Conservation (phyloP, 2,329 filamentous ascomycete genomes). For the Hypomyces rosellus region DNA sequence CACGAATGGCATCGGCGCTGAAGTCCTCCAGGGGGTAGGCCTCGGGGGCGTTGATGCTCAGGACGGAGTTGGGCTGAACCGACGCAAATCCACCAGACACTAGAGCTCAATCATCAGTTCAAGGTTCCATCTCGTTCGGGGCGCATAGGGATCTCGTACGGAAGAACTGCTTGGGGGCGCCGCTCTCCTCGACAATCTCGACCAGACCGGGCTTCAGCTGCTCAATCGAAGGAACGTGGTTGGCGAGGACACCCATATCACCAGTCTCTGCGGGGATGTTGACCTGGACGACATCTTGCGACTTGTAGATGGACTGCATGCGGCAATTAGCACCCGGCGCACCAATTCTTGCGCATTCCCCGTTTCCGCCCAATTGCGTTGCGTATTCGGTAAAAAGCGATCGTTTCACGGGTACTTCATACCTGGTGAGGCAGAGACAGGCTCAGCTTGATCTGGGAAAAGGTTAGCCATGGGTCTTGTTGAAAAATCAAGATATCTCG, state of each 20-base stretch:
- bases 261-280: constrained; percentile 97
- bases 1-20: constrained; percentile 80
- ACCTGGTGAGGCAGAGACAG: constrained; percentile 97
- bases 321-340: constrained; percentile 42
- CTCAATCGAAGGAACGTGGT: constrained; percentile 98
- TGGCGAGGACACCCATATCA: constrained; percentile 98
- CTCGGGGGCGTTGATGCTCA: constrained; percentile 99
- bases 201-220: constrained; percentile 95
- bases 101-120: constrained; percentile 30
- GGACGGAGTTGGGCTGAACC: constrained; percentile 86
- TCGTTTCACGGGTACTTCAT: constrained; percentile 37
- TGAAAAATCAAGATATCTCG: constrained; percentile 11
- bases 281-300: constrained; percentile 77
- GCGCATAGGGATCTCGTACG: constrained; percentile 52
- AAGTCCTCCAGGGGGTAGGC: constrained; percentile 94
- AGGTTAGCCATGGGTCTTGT: constrained; percentile 8
- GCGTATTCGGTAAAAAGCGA: constrained; percentile 18
- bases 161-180: constrained; percentile 94
- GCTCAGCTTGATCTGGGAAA: constrained; percentile 81
- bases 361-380: constrained; percentile 23
- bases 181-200: constrained; percentile 90
- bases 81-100: constrained; percentile 96
- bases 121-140: constrained; percentile 5
- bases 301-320: constrained; percentile 63
- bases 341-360: constrained; percentile 21